Conservation (phyloP, 2,329 filamentous ascomycete species). For the Dothidotthia symphoricarpi region DNA sequence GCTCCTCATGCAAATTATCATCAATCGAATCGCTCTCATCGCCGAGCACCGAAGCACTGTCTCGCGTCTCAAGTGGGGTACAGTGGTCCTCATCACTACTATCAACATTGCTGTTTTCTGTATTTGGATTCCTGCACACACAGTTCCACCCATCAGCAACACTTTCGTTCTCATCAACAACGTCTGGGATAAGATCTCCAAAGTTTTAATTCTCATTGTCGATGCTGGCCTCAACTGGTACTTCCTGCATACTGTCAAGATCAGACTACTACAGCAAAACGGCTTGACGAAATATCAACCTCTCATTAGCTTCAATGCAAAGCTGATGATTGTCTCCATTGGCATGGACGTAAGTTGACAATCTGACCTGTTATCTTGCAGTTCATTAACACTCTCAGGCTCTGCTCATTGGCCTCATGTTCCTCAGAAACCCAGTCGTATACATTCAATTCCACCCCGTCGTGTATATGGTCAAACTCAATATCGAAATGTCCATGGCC, state of each 20-base stretch:
- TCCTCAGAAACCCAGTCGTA: conserved; percentile 38
- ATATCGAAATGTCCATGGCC: conserved; percentile 49
- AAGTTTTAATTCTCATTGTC: conserved; percentile 52
- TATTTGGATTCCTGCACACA: conserved; percentile 55
- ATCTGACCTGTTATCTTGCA: neutral
- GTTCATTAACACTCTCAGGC: conserved; percentile 13
- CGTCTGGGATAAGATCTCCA: conserved; percentile 55
- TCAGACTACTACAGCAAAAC: conserved; percentile 39
- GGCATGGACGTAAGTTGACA: conserved; percentile 40
- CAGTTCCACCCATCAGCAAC: conserved; percentile 28
- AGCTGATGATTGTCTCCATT: conserved; percentile 43
- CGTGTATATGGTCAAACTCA: conserved; percentile 46
- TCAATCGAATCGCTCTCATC: conserved; percentile 55
- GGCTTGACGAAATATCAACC: conserved; percentile 45
- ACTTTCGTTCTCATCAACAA: conserved; percentile 49
- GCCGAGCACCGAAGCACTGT: conserved; percentile 44
- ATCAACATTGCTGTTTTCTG: conserved; percentile 56
- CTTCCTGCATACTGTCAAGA: conserved; percentile 48
- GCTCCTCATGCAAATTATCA: conserved; percentile 56
- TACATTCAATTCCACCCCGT: conserved; percentile 47
- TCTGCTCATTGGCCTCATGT: conserved; percentile 44
- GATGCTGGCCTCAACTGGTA: conserved; percentile 55
- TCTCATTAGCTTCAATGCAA: conserved; percentile 44
- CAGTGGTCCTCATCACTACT: conserved; percentile 46
- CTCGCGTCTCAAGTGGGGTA: conserved; percentile 49